Percentiles rank a stretch among this genome's conserved stretches.
Evolutionary conservation across 495 filamentous ascomycete species (phyloP).

Genomic region (Aspergillus leporis): DNA sequence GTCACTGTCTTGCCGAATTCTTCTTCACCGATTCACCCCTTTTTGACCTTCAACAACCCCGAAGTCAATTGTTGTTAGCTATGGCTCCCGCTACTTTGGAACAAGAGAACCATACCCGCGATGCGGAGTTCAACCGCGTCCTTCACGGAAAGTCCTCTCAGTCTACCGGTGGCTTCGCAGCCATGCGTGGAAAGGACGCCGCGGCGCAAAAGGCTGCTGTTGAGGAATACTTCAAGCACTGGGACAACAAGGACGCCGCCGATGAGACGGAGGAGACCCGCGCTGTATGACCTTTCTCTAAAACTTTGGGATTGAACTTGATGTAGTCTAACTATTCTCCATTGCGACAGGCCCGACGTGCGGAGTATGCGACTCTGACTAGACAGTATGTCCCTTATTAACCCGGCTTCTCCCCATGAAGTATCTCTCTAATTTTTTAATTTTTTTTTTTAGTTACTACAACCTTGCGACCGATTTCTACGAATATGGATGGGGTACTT

Average conservation of each 20-base stretch:
- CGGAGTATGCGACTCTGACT: conserved; percentile 93
- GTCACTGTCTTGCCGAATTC: neutral
- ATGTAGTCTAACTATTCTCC: conserved; percentile 10
- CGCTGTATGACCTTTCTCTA: conserved; percentile 54
- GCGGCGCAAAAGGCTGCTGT: conserved; percentile 83
- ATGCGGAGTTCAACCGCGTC: conserved; percentile 90
- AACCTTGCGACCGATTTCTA: conserved; percentile 97
- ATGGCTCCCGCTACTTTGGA: conserved; percentile 80
- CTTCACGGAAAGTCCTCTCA: conserved; percentile 84
- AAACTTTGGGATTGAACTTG: neutral
- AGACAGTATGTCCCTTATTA: conserved; percentile 69
- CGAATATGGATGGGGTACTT: conserved; percentile 94
- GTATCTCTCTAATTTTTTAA: neutral
- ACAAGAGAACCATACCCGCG: conserved; percentile 79
- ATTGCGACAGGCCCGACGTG: conserved; percentile 65
- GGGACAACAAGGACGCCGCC: conserved; percentile 84
- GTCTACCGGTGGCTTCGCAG: conserved; percentile 69
- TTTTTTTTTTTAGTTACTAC: conserved; percentile 90
- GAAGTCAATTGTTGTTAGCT: conserved; percentile 28
- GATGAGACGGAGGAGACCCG: conserved; percentile 80
- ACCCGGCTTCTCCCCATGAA: conserved; percentile 17
- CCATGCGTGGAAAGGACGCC: conserved; percentile 83
- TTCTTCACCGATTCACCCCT: conserved; percentile 12
- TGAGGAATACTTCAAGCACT: conserved; percentile 99
- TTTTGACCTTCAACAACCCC: conserved; percentile 19